phyloP scores from a whole-genome alignment of 2,329 filamentous ascomycete genomes.

The Nemania serpens region DNA sequence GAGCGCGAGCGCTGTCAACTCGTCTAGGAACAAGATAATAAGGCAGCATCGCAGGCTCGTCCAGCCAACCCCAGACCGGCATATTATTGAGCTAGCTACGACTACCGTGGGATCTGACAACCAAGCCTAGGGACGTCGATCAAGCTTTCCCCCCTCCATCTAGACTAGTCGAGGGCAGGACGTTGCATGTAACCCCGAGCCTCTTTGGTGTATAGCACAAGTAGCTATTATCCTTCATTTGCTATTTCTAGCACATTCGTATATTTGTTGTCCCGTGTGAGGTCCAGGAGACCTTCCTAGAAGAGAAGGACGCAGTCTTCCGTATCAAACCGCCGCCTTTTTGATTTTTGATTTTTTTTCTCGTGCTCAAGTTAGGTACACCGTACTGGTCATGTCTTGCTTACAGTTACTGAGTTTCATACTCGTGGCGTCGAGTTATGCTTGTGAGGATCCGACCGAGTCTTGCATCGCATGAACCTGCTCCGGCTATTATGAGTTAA shows the following conservation, averaged over 20 bases:
- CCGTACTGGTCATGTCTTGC: neutral
- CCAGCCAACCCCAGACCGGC: slow-evolving; percentile 2
- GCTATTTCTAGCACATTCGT: slow-evolving; percentile 14
- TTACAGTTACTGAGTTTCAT: neutral
- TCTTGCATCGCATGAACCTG: too few relatives aligned
- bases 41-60: slow-evolving; percentile 7
- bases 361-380: slow-evolving; percentile 24
- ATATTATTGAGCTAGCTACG: slow-evolving; percentile 2
- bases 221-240: slow-evolving; percentile 15
- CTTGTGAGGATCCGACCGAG: too few relatives aligned
- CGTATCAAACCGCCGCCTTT: slow-evolving; percentile 14
- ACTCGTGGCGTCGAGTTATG: neutral
- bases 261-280: slow-evolving; percentile 20
- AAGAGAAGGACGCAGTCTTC: slow-evolving; percentile 34
- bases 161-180: slow-evolving; percentile 7
- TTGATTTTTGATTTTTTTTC: neutral
- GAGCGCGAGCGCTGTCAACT: slow-evolving; percentile 3
- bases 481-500: too few relatives aligned
- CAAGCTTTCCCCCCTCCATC: slow-evolving; percentile 8
- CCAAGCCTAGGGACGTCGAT: slow-evolving; percentile 1
- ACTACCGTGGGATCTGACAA: slow-evolving; percentile 11
- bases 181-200: slow-evolving; percentile 9
- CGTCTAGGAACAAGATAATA: slow-evolving; percentile 7
- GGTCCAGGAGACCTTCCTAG: slow-evolving; percentile 36
- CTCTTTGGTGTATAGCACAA: slow-evolving; percentile 13